Conservation (phyloP, 2,329 filamentous ascomycete species). For the Catunica adiposa region DNA sequence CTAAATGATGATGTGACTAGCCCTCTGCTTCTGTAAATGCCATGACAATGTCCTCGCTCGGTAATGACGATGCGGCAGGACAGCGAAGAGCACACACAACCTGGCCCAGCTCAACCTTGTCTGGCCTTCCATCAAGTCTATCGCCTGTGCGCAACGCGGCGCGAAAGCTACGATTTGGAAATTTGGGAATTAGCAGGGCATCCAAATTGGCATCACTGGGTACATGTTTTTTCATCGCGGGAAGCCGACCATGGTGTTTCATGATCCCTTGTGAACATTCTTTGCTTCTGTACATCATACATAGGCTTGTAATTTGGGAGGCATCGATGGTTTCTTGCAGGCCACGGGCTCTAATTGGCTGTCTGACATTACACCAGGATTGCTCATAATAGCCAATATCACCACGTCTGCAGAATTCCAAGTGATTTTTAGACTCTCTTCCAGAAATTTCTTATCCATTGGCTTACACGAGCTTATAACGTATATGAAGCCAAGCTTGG, state of each 20-base stretch:
- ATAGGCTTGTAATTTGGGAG: neutral
- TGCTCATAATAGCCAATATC: too few species aligned
- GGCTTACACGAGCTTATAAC: neutral
- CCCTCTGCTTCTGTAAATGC: neutral
- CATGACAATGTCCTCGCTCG: neutral
- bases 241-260: neutral
- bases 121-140: neutral
- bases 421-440: neutral
- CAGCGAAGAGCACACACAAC: neutral
- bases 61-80: neutral
- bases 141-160: conserved; percentile 1
- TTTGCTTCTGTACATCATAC: conserved; percentile 1
- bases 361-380: too few species aligned
- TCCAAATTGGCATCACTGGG: neutral
- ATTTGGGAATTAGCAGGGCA: neutral
- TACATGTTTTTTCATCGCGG: neutral
- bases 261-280: conserved; percentile 4
- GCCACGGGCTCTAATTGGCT: neutral
- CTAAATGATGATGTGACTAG: neutral
- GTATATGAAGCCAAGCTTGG: neutral
- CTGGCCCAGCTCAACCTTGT: neutral
- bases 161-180: neutral
- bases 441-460: neutral
- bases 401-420: neutral
- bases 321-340: neutral